phyloP scores from a whole-genome alignment of 2,329 filamentous ascomycete genomes.

The Fusarium kyushuense region DNA sequence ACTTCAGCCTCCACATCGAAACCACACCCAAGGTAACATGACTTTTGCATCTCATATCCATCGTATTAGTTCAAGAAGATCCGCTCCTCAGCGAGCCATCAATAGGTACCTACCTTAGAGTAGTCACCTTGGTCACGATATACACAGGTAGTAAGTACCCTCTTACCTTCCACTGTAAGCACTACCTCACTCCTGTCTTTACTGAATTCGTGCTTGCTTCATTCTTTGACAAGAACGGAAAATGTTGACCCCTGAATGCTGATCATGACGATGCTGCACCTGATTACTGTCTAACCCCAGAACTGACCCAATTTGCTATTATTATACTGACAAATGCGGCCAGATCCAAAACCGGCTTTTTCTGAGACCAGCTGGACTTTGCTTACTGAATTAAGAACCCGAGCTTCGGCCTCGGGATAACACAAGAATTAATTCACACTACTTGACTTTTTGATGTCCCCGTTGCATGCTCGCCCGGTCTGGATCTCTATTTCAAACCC shows the following conservation, averaged over 20 bases:
- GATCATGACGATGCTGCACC: conserved; percentile 38
- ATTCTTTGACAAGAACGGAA: conserved; percentile 32
- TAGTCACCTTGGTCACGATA: conserved; percentile 7
- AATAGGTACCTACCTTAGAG: background rate
- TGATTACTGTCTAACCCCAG: conserved; percentile 25
- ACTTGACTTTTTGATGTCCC: conserved; percentile 23
- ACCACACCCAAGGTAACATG: conserved; percentile 4
- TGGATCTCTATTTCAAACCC: conserved; percentile 40
- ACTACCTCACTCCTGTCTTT: background rate
- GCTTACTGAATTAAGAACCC: conserved; percentile 18
- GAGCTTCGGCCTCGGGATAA: conserved; percentile 1
- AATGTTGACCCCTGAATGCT: conserved; percentile 25
- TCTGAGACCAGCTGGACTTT: conserved; percentile 13
- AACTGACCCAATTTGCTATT: conserved; percentile 4
- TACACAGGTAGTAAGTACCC: background rate
- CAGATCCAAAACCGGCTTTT: conserved; percentile 38
- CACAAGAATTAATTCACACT: background rate
- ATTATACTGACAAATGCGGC: conserved; percentile 20
- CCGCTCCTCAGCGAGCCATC: conserved; percentile 30
- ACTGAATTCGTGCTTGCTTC: conserved; percentile 12
- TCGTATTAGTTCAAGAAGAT: conserved; percentile 34
- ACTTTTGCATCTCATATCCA: conserved; percentile 17
- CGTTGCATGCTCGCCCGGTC: conserved; percentile 25
- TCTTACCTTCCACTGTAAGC: background rate
- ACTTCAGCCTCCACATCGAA: conserved; percentile 13